A percentile compares a stretch with the other conserved stretches of the same genome.
Conservation (phyloP, 225 moss, liverwort and hornwort species). For the Physcomitrellopsis africana region DNA sequence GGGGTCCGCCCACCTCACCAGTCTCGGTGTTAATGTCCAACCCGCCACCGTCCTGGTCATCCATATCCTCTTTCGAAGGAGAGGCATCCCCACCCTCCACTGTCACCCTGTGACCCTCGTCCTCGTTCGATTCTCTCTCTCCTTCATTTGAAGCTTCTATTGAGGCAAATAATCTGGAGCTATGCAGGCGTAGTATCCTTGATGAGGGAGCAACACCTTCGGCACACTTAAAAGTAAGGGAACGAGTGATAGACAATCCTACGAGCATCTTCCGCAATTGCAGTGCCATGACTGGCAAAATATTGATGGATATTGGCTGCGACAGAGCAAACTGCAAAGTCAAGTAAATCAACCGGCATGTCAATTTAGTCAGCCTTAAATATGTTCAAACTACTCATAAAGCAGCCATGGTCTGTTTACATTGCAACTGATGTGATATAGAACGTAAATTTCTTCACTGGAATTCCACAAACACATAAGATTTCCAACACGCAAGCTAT, state of each 20-base stretch:
- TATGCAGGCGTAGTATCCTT: slow-evolving; percentile 30
- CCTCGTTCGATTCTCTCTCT: slow-evolving; percentile 29
- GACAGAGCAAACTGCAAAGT: slow-evolving; percentile 1
- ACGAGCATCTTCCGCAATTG: slow-evolving; percentile 39
- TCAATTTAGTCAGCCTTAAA: background rate
- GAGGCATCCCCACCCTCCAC: slow-evolving; percentile 40
- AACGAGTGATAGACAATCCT: slow-evolving; percentile 28
- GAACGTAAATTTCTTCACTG: background rate
- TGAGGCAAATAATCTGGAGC: slow-evolving; percentile 30
- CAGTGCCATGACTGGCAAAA: slow-evolving; percentile 34
- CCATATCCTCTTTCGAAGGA: slow-evolving; percentile 26
- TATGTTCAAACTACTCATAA: background rate
- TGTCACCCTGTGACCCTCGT: slow-evolving; percentile 34
- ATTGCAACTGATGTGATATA: background rate
- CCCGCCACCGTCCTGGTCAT: slow-evolving; percentile 46
- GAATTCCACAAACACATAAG: background rate
- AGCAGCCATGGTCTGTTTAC: background rate
- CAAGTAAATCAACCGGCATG: background rate
- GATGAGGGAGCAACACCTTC: slow-evolving; percentile 7
- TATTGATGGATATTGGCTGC: slow-evolving; percentile 18
- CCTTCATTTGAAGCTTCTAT: slow-evolving; percentile 33
- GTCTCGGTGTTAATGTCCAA: slow-evolving; percentile 52
- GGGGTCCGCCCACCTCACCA: slow-evolving; percentile 62
- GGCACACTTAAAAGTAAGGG: slow-evolving; percentile 19
- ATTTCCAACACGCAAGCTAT: background rate